A percentile compares a stretch with the other conserved stretches of the same genome.
These are phyloP conservation scores for Monosporascus sp. DNA, from an alignment of 2,329 filamentous ascomycete genomes.

Conservation along the genomic window DNA sequence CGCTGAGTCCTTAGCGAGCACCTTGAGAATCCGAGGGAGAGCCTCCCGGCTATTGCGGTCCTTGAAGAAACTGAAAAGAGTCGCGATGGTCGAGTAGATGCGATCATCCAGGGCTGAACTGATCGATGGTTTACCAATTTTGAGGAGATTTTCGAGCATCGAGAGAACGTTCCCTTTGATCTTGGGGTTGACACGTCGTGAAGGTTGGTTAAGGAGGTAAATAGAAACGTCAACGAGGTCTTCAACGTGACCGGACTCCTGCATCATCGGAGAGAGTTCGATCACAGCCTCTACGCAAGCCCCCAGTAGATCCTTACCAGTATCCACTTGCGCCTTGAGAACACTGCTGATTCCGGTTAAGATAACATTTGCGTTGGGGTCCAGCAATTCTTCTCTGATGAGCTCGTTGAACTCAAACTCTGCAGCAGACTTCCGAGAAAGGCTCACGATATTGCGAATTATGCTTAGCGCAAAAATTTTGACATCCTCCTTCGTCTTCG, in stretches of 20 bases:
- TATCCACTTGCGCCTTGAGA: slow-evolving; percentile 50
- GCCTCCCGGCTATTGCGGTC: slow-evolving; percentile 72
- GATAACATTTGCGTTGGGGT: slow-evolving; percentile 53
- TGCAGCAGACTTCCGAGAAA: slow-evolving; percentile 49
- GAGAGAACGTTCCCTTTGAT: slow-evolving; percentile 77
- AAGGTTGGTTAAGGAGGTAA: slow-evolving; percentile 80
- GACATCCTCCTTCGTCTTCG: slow-evolving; percentile 79
- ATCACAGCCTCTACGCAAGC: slow-evolving; percentile 75
- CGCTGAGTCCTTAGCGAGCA: slow-evolving; percentile 61
- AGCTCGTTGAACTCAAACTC: slow-evolving; percentile 53
- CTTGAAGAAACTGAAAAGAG: slow-evolving; percentile 85
- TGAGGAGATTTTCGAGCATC: slow-evolving; percentile 76
- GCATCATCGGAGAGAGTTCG: slow-evolving; percentile 66
- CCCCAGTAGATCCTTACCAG: slow-evolving; percentile 71
- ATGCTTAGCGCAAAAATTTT: slow-evolving; percentile 77
- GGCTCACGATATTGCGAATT: slow-evolving; percentile 61
- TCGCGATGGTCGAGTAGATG: slow-evolving; percentile 69
- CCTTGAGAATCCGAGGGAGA: slow-evolving; percentile 66
- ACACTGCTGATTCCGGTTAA: slow-evolving; percentile 64
- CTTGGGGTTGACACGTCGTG: slow-evolving; percentile 72
- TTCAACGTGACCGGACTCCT: slow-evolving; percentile 63
- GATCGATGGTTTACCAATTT: slow-evolving; percentile 52
- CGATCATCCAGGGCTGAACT: slow-evolving; percentile 54
- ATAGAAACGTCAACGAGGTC: slow-evolving; percentile 74
- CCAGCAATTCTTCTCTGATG: slow-evolving; percentile 51